A percentile compares a stretch with the other conserved stretches of the same genome.
These are phyloP conservation scores for Epichloe scottii DNA, from an alignment of 2,329 filamentous ascomycete genomes.

Conservation along the genomic window DNA sequence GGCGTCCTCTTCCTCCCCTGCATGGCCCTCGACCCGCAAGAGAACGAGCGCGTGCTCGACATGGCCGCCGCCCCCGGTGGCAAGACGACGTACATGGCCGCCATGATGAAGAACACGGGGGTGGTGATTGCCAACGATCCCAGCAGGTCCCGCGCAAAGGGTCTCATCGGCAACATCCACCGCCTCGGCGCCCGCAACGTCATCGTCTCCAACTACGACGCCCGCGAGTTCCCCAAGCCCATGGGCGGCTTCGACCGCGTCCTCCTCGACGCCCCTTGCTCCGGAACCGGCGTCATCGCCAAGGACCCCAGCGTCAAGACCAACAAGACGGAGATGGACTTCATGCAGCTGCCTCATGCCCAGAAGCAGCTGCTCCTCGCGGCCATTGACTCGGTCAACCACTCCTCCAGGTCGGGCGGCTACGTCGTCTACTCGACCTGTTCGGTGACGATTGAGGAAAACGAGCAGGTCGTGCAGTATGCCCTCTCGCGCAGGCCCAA, in stretches of 20 bases:
- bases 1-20: constrained; percentile 90
- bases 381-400: constrained; percentile 90
- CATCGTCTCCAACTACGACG: constrained; percentile 91
- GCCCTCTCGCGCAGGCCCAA: constrained; percentile 85
- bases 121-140: constrained; percentile 94
- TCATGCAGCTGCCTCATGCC: constrained; percentile 81
- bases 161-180: constrained; percentile 96
- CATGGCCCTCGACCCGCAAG: constrained; percentile 91
- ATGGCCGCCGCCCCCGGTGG: constrained; percentile 18
- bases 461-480: constrained; percentile 85
- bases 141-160: constrained; percentile 85
- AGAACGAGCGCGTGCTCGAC: constrained; percentile 82
- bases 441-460: constrained; percentile 84
- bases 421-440: constrained; percentile 97
- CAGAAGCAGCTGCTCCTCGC: constrained; percentile 90
- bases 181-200: constrained; percentile 87
- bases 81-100: constrained; percentile 49
- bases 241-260: constrained; percentile 95
- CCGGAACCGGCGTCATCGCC: constrained; percentile 91
- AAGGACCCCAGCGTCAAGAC: constrained; percentile 97
- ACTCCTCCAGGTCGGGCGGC: constrained; percentile 81
- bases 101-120: constrained; percentile 63
- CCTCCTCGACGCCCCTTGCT: constrained; percentile 87
- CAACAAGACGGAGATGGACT: constrained; percentile 93
- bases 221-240: constrained; percentile 82